These are phyloP conservation scores for Quercus parvula DNA, from an alignment of 306 rosid species.

Conservation along the genomic window DNA sequence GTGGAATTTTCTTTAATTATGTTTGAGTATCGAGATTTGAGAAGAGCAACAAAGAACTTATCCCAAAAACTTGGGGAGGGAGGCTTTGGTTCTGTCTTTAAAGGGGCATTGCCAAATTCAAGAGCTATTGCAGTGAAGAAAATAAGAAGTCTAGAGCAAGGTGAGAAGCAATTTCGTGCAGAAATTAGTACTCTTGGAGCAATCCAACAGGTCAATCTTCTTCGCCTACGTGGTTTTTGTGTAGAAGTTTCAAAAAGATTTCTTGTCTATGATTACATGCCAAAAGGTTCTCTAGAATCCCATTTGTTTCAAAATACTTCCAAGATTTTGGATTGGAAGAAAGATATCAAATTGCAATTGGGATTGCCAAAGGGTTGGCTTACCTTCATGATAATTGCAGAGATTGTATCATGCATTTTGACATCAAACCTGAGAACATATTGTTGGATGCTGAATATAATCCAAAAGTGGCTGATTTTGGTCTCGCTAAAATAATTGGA, in stretches of 20 bases:
- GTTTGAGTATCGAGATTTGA: background rate
- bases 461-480: constrained; percentile 58
- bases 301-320: background rate
- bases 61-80: constrained; percentile 19
- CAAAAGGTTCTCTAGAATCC: constrained; percentile 16
- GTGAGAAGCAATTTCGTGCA: constrained; percentile 21
- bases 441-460: constrained; percentile 31
- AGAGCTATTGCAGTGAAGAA: constrained; percentile 29
- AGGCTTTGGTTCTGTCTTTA: constrained; percentile 25
- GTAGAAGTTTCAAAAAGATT: background rate
- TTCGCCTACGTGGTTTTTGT: constrained; percentile 20
- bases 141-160: constrained; percentile 15
- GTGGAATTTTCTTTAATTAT: background rate
- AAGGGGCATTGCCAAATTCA: constrained; percentile 11
- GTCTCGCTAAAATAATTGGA: constrained; percentile 53
- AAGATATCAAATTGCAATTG: constrained; percentile 35
- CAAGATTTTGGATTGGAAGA: constrained; percentile 20
- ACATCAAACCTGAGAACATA: constrained; percentile 64
- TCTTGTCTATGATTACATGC: constrained; percentile 19
- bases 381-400: constrained; percentile 59
- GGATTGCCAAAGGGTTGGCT: constrained; percentile 45
- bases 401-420: constrained; percentile 61
- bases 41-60: background rate
- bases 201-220: constrained; percentile 24
- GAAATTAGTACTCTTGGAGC: constrained; percentile 8